A percentile compares a stretch with the other conserved stretches of the same genome.
Conservation (phyloP, 257 asterid genomes). For the Jasminum sambac region DNA sequence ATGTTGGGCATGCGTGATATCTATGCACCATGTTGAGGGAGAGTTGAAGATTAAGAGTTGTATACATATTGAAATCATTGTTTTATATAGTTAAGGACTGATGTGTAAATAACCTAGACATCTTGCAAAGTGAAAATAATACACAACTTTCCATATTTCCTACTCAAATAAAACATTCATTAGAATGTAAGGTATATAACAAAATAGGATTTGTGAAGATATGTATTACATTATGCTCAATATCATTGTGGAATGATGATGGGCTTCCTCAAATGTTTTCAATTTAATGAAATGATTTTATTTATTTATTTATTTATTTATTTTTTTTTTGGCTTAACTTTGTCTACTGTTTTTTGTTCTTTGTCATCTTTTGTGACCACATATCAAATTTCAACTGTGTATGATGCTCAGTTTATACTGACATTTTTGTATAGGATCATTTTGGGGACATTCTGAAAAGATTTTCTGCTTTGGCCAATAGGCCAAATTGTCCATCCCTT, state of each 20-base stretch:
- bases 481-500: background rate
- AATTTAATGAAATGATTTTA: background rate
- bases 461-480: background rate
- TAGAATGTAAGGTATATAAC: no score
- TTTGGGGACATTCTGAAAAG: conserved; percentile 3
- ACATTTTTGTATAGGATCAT: background rate
- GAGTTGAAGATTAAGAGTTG: no score
- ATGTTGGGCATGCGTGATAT: no score
- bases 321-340: background rate
- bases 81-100: no score
- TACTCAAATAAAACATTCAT: no score
- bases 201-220: no score
- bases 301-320: background rate
- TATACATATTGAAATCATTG: no score
- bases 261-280: background rate
- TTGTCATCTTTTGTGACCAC: background rate
- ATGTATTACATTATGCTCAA: background rate
- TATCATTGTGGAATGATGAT: background rate
- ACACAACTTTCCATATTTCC: no score
- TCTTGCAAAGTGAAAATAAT: no score
- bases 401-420: background rate
- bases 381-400: background rate
- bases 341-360: background rate
- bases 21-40: no score
- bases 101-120: no score